Evolutionary conservation across 108 stramenopile species (phyloP).

Genomic region (Skeletonema potamos): DNA sequence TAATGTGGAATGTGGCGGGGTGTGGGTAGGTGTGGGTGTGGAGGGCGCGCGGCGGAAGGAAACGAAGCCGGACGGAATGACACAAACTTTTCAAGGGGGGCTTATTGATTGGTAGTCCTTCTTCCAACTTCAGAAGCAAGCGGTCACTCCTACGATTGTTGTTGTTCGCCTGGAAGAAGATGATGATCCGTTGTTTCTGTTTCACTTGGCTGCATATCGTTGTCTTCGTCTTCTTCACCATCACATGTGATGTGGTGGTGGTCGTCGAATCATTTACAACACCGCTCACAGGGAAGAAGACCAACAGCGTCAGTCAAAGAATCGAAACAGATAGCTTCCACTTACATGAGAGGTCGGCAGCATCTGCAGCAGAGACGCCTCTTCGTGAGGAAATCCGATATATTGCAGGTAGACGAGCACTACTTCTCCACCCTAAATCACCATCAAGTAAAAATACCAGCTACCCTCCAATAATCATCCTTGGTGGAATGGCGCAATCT

Average conservation of each 20-base stretch:
- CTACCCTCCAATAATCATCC: slow-evolving; percentile 50
- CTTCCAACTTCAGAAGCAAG: too few species aligned
- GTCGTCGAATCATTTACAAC: background rate
- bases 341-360: background rate
- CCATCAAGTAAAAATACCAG: background rate
- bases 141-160: too few species aligned
- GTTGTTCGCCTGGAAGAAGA: too few species aligned
- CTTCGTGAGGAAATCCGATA: slow-evolving; percentile 13
- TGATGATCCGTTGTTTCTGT: too few species aligned
- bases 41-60: too few species aligned
- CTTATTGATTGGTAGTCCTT: too few species aligned
- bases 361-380: background rate
- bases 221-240: background rate
- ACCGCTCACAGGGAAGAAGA: background rate
- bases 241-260: background rate
- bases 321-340: background rate
- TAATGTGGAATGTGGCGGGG: too few species aligned
- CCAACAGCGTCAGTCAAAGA: background rate
- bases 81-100: too few species aligned
- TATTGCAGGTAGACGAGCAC: slow-evolving; percentile 21
- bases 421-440: slow-evolving; percentile 8
- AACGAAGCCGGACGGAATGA: too few species aligned
- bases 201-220: too few species aligned
- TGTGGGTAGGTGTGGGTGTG: too few species aligned
- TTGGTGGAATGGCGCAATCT: slow-evolving; percentile 66